These are phyloP conservation scores for Scheffersomyces illinoinensis DNA, from an alignment of 1,139 yeast species.

Conservation along the genomic window DNA sequence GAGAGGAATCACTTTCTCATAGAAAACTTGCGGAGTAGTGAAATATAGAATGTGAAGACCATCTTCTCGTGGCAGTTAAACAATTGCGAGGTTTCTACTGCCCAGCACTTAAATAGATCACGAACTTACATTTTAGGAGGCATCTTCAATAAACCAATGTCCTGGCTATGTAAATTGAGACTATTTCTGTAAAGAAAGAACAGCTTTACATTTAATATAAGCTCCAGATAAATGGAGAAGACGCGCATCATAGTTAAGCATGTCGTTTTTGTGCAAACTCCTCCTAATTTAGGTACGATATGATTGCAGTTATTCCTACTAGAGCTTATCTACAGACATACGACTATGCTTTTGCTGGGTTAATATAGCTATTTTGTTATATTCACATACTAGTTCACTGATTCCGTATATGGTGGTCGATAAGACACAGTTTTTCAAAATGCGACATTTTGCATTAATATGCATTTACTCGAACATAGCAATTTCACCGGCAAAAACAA, in stretches of 20 bases:
- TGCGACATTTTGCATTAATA: not conserved
- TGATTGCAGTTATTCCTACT: not conserved
- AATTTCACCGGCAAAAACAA: not conserved
- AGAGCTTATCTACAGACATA: not conserved
- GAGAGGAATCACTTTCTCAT: not conserved
- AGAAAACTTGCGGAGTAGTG: not conserved
- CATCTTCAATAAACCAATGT: constrained; percentile 4
- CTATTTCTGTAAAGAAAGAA: not conserved
- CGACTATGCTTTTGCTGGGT: not conserved
- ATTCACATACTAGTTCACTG: not conserved
- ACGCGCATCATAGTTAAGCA: not conserved
- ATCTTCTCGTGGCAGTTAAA: not conserved
- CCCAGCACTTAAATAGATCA: not conserved
- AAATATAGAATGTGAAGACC: not conserved
- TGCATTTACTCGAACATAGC: not conserved
- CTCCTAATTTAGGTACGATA: not conserved
- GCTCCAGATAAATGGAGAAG: not conserved
- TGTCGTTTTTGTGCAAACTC: not conserved
- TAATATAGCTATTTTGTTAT: not conserved
- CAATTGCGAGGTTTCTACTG: not conserved
- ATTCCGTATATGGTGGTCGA: not conserved
- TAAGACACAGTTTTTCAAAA: not conserved
- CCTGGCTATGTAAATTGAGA: not conserved
- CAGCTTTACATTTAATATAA: too few species aligned
- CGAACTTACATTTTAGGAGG: constrained; percentile 14